A percentile compares a stretch with the other conserved stretches of the same genome.
These are phyloP conservation scores for Poa pratensis DNA, from an alignment of 176 grass and related monocot species.

Conservation along the genomic window DNA sequence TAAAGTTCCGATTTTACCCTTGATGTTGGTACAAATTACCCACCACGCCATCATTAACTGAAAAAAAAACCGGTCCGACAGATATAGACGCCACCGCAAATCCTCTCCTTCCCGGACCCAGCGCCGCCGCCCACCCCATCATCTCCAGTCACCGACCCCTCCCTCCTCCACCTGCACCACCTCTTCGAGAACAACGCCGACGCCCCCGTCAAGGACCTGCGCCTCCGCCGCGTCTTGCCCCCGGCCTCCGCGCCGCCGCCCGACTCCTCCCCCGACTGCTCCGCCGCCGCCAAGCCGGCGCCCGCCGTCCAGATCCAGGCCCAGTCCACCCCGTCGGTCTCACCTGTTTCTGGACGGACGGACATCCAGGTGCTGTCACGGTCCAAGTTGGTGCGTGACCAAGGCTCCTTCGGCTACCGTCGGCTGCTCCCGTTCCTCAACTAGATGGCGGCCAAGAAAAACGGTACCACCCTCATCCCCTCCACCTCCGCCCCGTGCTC, in stretches of 20 bases:
- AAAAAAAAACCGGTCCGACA: no score
- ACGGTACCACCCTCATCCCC: constrained; percentile 29
- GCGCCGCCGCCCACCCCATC: no score
- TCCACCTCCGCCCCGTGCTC: not conserved
- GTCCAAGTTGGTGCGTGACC: constrained; percentile 51
- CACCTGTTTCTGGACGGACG: no score
- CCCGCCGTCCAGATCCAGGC: constrained; percentile 23
- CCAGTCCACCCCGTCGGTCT: not conserved
- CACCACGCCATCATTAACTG: no score
- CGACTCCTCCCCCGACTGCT: constrained; percentile 21
- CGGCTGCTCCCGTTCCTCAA: constrained; percentile 56
- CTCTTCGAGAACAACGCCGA: not conserved
- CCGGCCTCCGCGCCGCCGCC: constrained; percentile 43
- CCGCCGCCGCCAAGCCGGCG: not conserved
- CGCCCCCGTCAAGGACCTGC: constrained; percentile 65
- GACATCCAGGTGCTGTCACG: constrained; percentile 14
- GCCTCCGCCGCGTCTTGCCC: constrained; percentile 64
- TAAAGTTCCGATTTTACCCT: no score
- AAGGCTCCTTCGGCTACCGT: constrained; percentile 57
- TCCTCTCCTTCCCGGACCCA: no score
- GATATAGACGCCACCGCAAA: no score
- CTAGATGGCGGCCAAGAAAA: constrained; percentile 40
- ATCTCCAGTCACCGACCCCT: not conserved
- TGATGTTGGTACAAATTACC: no score
- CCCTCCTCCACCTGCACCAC: constrained; percentile 27